Conservation (phyloP, 129 eudicot genomes). For the Gnaphalium uliginosum region DNA sequence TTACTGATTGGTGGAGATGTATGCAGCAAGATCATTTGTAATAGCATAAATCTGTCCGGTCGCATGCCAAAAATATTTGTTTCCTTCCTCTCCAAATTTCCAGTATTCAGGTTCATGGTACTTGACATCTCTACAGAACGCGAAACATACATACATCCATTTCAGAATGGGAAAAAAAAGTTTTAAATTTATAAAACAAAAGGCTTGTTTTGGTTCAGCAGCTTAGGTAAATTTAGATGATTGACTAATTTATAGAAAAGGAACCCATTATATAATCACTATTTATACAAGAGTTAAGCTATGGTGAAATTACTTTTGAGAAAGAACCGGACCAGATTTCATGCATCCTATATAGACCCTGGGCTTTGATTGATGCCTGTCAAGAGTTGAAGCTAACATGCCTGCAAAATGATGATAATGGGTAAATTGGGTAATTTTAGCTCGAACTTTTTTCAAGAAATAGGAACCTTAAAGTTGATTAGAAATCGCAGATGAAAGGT, state of each 20-base stretch:
- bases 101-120: constrained; percentile 73
- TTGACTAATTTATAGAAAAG: not conserved
- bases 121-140: constrained; percentile 49
- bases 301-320: constrained; percentile 44
- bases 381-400: constrained; percentile 56
- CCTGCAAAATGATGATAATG: constrained; percentile 37
- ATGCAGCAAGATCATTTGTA: constrained; percentile 61
- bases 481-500: constrained; percentile 11
- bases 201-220: not conserved
- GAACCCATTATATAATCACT: not conserved
- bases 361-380: constrained; percentile 55
- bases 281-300: not conserved
- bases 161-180: too few relatives aligned
- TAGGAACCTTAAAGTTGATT: not conserved
- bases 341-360: constrained; percentile 66
- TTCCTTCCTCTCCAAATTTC: constrained; percentile 76
- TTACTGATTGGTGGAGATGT: constrained; percentile 58
- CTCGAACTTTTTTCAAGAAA: not conserved
- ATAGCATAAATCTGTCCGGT: constrained; percentile 73
- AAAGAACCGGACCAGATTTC: constrained; percentile 73
- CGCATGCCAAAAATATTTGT: constrained; percentile 69
- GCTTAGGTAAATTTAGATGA: not conserved
- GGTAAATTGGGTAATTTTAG: not conserved
- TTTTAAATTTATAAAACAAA: too few relatives aligned
- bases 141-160: not conserved